Base-by-base conservation (phyloP, 1,284 basidiomycete species). In the Boletus subluridellus region DNA sequence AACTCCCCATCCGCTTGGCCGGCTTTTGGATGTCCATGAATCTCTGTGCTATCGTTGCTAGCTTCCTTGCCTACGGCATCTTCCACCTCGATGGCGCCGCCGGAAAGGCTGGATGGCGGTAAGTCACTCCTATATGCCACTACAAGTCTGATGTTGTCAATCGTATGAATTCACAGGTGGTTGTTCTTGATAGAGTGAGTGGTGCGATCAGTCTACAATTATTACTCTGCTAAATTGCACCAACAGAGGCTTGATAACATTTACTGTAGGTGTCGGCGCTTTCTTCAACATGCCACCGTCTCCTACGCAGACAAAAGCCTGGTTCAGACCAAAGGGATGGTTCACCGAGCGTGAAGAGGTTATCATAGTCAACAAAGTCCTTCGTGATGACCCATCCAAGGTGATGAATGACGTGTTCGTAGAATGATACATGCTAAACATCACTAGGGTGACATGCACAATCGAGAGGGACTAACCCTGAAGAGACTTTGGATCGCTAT, bases 301-400 rank as follows among this genome's bases (percentile, higher is more conserved):
- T 3, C 86, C 87, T 0, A 87, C 85, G 0, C 84, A 87, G 66
- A 89, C 86, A 1, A 85, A 81, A 63, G 72, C 81, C 0, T 84
- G 85, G 82, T 88, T 81, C 73, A 73, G 86, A 30, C 82, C 83
- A 0, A 84, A 85, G 39, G 87, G 87, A 0, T 91, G 88, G 86
- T 90, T 91, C 70, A 82, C 76, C 0, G 78, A 80, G 54, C 69
- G 78, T 24, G 79, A 84, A 60, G 82, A 82, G 62, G 76, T 75
- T 1, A 86, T 87, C 55, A 76, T 82, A 1, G 80, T 85, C 0
- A 70, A 70, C 48, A 65, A 85, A n/a, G 77, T 90, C n/a, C 75
- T 90, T 5, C 78, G 89, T 4, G 89, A 90, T 66, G 88, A 90
- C 63, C 88, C 84, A 3, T 76, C 80, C 14, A 87, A 90, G 77